Percentiles rank a stretch among this genome's conserved stretches.
phyloP scores from a whole-genome alignment of 495 filamentous ascomycete genomes.

The Aspergillus diversus region DNA sequence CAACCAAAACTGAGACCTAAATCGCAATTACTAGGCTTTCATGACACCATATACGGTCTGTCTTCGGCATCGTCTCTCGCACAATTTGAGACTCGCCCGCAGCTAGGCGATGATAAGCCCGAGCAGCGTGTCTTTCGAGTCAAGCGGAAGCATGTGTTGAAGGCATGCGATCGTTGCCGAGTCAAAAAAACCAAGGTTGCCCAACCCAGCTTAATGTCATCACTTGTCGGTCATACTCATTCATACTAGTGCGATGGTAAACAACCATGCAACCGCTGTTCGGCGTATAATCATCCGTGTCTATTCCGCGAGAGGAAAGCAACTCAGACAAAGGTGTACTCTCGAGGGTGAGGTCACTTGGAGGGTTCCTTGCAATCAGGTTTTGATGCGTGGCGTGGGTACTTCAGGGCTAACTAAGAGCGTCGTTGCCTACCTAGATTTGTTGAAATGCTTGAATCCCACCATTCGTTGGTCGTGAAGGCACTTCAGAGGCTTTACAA shows the following conservation, averaged over 20 bases:
- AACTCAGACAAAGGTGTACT: slow-evolving; percentile 53
- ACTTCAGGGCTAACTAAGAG: slow-evolving; percentile 6
- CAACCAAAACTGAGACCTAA: slow-evolving; percentile 51
- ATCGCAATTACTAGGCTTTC: slow-evolving; percentile 39
- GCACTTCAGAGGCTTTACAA: slow-evolving; percentile 51
- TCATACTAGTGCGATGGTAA: slow-evolving; percentile 49
- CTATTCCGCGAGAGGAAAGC: slow-evolving; percentile 53
- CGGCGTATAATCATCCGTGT: slow-evolving; percentile 52
- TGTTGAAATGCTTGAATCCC: slow-evolving; percentile 54
- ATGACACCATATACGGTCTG: slow-evolving; percentile 44
- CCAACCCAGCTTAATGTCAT: slow-evolving; percentile 13
- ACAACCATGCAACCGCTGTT: slow-evolving; percentile 53
- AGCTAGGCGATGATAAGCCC: slow-evolving; percentile 42
- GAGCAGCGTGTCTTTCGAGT: slow-evolving; percentile 53
- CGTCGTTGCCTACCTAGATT: slow-evolving; percentile 31
- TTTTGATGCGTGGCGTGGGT: neutral
- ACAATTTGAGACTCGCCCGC: slow-evolving; percentile 37
- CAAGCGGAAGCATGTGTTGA: slow-evolving; percentile 54
- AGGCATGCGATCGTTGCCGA: slow-evolving; percentile 53
- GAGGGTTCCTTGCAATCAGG: neutral
- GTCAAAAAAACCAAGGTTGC: slow-evolving; percentile 54
- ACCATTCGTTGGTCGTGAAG: slow-evolving; percentile 50
- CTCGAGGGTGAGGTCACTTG: slow-evolving; percentile 40
- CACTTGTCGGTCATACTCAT: slow-evolving; percentile 20
- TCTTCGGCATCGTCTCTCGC: slow-evolving; percentile 37